phyloP scores from a whole-genome alignment of 2,329 filamentous ascomycete species.

The Cercospora berteroae region DNA sequence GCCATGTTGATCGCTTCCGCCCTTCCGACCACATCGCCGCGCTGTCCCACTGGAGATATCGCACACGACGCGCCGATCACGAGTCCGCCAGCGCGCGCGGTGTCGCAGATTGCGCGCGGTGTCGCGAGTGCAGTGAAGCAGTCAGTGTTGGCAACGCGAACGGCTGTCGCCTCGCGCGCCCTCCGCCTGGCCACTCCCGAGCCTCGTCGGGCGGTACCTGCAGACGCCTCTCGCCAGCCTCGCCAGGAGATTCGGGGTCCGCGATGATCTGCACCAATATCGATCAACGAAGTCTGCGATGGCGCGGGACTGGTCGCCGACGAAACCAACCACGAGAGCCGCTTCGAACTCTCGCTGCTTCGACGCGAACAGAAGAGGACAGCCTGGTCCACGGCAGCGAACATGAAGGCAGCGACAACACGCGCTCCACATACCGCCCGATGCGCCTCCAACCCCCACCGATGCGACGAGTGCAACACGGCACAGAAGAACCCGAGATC shows the following conservation, averaged over 20 bases:
- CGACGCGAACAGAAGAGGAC: background rate
- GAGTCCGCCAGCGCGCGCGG: background rate
- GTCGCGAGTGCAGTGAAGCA: background rate
- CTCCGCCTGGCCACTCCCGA: background rate
- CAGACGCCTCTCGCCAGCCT: constrained; percentile 3
- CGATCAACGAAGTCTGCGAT: constrained; percentile 4
- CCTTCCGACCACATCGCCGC: background rate
- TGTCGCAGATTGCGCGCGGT: background rate
- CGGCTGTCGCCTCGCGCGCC: background rate
- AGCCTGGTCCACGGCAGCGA: background rate
- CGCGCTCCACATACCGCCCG: background rate
- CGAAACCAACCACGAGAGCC: background rate
- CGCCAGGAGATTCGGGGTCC: background rate
- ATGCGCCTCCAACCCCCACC: background rate
- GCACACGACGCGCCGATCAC: background rate
- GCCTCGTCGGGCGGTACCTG: constrained; percentile 2
- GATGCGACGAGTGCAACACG: background rate
- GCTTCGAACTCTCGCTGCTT: background rate
- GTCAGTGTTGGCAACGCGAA: background rate
- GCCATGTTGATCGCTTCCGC: constrained; percentile 3
- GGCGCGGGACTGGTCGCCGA: background rate
- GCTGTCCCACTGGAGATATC: background rate
- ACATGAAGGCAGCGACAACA: background rate
- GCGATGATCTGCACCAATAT: constrained; percentile 5
- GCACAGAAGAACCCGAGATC: background rate